Conservation (phyloP, 495 filamentous ascomycete genomes). For the Penicillium robsamsonii region DNA sequence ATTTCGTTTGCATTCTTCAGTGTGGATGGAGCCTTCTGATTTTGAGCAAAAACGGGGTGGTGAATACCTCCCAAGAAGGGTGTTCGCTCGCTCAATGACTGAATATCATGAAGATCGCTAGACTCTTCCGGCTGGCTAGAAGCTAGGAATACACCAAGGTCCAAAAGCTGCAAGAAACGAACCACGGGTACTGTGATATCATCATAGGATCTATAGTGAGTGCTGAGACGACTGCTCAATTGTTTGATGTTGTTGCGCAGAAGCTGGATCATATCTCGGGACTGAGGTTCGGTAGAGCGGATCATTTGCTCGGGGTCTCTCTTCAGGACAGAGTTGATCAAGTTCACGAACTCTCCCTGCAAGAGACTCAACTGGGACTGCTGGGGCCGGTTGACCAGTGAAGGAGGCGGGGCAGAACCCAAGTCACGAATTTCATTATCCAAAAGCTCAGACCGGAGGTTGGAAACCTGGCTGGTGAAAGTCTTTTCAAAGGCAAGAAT, state of each 20-base stretch:
- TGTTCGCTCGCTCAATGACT: constrained; percentile 48
- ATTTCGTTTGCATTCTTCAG: constrained; percentile 45
- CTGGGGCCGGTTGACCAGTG: constrained; percentile 71
- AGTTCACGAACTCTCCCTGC: constrained; percentile 76
- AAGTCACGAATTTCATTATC: constrained; percentile 57
- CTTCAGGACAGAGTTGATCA: constrained; percentile 63
- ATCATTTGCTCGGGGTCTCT: constrained; percentile 50
- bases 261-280: constrained; percentile 45
- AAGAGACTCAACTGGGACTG: constrained; percentile 65
- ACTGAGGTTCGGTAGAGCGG: constrained; percentile 20
- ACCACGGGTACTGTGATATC: constrained; percentile 78
- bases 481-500: constrained; percentile 62
- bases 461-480: constrained; percentile 66
- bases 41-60: constrained; percentile 24
- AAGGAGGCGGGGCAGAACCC: constrained; percentile 58
- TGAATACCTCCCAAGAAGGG: constrained; percentile 61
- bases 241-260: constrained; percentile 70
- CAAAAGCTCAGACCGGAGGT: constrained; percentile 58
- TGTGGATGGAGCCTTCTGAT: constrained; percentile 18
- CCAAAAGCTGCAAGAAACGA: constrained; percentile 78
- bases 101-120: constrained; percentile 27
- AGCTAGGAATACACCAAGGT: constrained; percentile 67
- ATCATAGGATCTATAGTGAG: constrained; percentile 71
- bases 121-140: constrained; percentile 26
- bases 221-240: constrained; percentile 61